A percentile compares a stretch with the other conserved stretches of the same genome.
phyloP scores from a whole-genome alignment of 2,329 filamentous ascomycete genomes.

The Aspergillus awamori region DNA sequence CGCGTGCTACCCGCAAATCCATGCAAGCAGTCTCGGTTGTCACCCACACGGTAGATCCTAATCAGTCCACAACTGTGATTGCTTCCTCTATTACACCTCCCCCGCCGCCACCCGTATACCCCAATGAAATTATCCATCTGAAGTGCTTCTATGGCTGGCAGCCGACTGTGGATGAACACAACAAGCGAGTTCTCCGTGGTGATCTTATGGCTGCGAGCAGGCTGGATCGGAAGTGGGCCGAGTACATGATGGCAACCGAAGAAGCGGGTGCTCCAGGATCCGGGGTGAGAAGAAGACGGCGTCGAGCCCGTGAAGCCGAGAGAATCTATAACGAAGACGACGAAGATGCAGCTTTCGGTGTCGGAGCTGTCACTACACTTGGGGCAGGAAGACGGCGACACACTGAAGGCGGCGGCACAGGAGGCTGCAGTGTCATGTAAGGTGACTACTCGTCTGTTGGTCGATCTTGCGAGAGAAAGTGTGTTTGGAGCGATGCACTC shows the following conservation, averaged over 20 bases:
- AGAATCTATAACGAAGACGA: conserved; percentile 80
- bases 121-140: conserved; percentile 77
- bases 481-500: not conserved
- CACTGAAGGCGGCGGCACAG: conserved; percentile 61
- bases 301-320: conserved; percentile 80
- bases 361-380: conserved; percentile 40
- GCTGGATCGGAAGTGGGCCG: conserved; percentile 89
- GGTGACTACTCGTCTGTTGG: not conserved
- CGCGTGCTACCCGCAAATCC: conserved; percentile 48
- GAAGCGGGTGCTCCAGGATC: conserved; percentile 68
- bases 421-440: conserved; percentile 66
- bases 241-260: conserved; percentile 90
- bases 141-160: conserved; percentile 97
- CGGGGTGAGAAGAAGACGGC: conserved; percentile 69
- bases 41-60: conserved; percentile 30
- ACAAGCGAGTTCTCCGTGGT: conserved; percentile 77
- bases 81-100: conserved; percentile 33
- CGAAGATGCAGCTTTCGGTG: conserved; percentile 57
- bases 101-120: conserved; percentile 52
- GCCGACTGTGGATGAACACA: conserved; percentile 91
- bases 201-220: conserved; percentile 73
- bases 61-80: conserved; percentile 18
- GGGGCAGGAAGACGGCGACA: conserved; percentile 57
- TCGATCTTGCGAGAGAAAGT: conserved; percentile 1
- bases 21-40: conserved; percentile 36